These are phyloP conservation scores for Orbilia javanica DNA, from an alignment of 2,329 filamentous ascomycete genomes.

Conservation along the genomic window DNA sequence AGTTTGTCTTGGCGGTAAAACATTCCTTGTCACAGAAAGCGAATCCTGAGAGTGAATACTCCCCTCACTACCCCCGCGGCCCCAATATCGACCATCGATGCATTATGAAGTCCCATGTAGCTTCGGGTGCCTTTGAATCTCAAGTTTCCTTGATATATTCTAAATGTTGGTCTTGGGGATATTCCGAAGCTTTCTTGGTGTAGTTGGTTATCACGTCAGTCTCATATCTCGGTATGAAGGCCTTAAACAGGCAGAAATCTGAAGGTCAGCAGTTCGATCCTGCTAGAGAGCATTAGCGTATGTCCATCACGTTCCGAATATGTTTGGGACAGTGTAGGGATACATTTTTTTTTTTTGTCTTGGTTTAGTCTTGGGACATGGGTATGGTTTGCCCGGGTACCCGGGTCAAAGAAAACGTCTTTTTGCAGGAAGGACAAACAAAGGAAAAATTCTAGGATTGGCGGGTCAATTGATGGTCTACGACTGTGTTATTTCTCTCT, in stretches of 20 bases:
- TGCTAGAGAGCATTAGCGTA: constrained; percentile 37
- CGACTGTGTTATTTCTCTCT: no score
- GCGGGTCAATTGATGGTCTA: no score
- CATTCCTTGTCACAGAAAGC: neutral
- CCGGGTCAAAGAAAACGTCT: neutral
- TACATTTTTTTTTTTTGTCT: neutral
- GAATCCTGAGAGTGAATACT: neutral
- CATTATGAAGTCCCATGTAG: neutral
- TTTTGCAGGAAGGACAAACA: no score
- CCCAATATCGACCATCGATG: neutral
- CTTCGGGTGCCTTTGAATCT: no score
- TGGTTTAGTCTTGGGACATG: neutral
- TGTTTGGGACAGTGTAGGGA: neutral
- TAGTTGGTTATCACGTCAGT: constrained; percentile 57
- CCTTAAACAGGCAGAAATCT: constrained; percentile 37
- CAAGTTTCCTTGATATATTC: no score
- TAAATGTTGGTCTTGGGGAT: neutral
- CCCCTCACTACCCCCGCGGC: no score
- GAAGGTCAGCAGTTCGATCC: constrained; percentile 58
- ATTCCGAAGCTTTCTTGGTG: constrained; percentile 42
- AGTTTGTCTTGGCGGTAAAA: neutral
- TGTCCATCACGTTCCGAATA: neutral
- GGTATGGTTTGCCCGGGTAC: no score
- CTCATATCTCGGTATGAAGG: constrained; percentile 46
- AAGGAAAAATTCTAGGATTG: no score